Conservation (phyloP, 768 basidiomycete species). For the Lactifluus echinatus region DNA sequence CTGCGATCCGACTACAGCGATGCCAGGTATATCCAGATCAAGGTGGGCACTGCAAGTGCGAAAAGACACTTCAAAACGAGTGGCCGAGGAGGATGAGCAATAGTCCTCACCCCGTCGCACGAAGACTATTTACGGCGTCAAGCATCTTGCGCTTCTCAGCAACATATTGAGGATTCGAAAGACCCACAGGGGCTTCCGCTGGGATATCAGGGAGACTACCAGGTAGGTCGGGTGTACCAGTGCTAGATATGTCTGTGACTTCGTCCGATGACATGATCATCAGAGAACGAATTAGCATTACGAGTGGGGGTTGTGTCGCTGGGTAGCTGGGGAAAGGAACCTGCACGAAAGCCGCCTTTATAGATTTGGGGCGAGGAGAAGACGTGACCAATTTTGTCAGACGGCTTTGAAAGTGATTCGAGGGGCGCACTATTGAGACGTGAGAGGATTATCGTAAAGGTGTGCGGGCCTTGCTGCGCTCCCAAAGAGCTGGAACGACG, state of each 20-base stretch:
- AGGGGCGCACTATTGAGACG: background rate
- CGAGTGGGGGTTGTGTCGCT: too few relatives aligned
- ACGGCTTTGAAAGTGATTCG: background rate
- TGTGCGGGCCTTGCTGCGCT: background rate
- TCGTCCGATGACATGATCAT: background rate
- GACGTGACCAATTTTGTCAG: background rate
- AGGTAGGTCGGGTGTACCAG: background rate
- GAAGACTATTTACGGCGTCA: slow-evolving; percentile 51
- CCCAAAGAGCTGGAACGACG: too few relatives aligned
- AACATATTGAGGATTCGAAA: slow-evolving; percentile 39
- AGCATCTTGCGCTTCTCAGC: slow-evolving; percentile 41
- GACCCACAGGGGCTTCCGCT: slow-evolving; percentile 36
- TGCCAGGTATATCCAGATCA: slow-evolving; percentile 65
- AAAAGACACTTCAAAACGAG: background rate
- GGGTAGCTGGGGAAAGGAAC: background rate
- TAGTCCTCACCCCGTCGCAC: slow-evolving; percentile 46
- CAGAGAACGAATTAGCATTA: background rate
- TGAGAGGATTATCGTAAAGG: background rate
- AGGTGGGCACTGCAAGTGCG: slow-evolving; percentile 43
- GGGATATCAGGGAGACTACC: background rate
- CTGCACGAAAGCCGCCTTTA: background rate
- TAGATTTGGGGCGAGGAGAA: background rate
- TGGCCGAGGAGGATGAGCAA: background rate
- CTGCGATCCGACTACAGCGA: slow-evolving; percentile 66
- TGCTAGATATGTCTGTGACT: background rate